phyloP scores from a whole-genome alignment of 1,139 yeast genomes.

The Pneumocystis sp. region DNA sequence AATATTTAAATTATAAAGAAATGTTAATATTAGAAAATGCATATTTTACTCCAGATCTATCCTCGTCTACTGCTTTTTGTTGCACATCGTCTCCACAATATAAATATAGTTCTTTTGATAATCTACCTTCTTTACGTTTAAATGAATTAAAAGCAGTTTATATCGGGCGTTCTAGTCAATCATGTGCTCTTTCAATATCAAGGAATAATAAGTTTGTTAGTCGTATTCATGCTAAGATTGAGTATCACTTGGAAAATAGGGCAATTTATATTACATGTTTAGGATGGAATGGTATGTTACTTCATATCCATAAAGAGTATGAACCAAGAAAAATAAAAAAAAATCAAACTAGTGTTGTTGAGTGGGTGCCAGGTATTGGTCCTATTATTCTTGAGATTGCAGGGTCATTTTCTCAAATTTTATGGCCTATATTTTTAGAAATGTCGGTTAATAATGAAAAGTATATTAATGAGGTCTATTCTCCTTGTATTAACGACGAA shows the following conservation, averaged over 20 bases:
- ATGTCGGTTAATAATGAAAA: neutral
- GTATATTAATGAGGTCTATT: neutral
- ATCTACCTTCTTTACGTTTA: neutral
- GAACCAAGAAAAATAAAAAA: neutral
- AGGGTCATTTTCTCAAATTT: neutral
- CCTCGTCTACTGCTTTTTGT: neutral
- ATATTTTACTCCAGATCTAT: neutral
- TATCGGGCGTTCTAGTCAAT: conserved; percentile 1
- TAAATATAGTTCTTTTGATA: neutral
- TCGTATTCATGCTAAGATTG: conserved; percentile 1
- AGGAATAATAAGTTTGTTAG: neutral
- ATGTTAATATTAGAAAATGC: neutral
- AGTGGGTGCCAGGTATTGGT: neutral
- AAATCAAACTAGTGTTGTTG: neutral
- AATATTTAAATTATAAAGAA: neutral
- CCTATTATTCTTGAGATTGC: neutral
- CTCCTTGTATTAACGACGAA: neutral
- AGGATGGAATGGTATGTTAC: conserved; percentile 1
- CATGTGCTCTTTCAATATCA: neutral
- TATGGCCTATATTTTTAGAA: neutral
- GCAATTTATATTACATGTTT: neutral
- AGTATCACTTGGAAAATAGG: neutral
- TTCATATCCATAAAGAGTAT: neutral
- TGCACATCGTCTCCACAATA: neutral
- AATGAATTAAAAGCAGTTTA: neutral